A percentile compares a stretch with the other conserved stretches of the same genome.
These are phyloP conservation scores for Phytophthora nicotianae DNA, from an alignment of 352 stramenopile species.

Conservation along the genomic window DNA sequence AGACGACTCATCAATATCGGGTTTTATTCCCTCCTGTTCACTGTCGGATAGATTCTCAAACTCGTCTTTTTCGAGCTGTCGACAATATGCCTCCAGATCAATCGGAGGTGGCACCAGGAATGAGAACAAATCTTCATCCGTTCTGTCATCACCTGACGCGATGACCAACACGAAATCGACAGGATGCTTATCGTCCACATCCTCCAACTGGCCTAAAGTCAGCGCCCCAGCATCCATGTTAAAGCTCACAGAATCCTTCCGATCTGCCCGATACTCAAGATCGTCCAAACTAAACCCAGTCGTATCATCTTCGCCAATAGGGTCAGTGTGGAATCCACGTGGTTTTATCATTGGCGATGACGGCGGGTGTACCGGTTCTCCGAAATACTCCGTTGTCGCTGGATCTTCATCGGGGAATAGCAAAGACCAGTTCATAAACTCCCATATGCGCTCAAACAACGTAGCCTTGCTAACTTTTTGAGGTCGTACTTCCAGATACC, in stretches of 20 bases:
- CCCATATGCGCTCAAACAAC: slow-evolving; percentile 83
- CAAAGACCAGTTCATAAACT: slow-evolving; percentile 81
- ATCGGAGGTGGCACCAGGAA: slow-evolving; percentile 81
- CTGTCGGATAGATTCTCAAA: slow-evolving; percentile 34
- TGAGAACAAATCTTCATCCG: slow-evolving; percentile 84
- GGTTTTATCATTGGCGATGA: slow-evolving; percentile 60
- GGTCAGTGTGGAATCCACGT: slow-evolving; percentile 30
- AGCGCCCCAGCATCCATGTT: slow-evolving; percentile 11
- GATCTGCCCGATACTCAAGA: slow-evolving; percentile 11
- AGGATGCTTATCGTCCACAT: slow-evolving; percentile 35
- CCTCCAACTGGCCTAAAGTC: slow-evolving; percentile 23
- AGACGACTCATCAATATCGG: slow-evolving; percentile 15
- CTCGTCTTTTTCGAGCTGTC: slow-evolving; percentile 76
- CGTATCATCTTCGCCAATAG: slow-evolving; percentile 14
- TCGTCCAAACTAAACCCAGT: slow-evolving; percentile 16
- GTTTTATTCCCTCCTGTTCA: slow-evolving; percentile 16
- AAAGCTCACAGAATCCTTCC: slow-evolving; percentile 30
- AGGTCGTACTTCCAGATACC: slow-evolving; percentile 75
- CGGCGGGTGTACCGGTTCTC: slow-evolving; percentile 49
- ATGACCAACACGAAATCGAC: slow-evolving; percentile 89
- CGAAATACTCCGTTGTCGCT: slow-evolving; percentile 76
- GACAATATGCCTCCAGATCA: slow-evolving; percentile 81
- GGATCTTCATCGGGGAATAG: slow-evolving; percentile 72
- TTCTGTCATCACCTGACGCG: slow-evolving; percentile 80
- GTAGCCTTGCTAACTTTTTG: slow-evolving; percentile 84